These are phyloP conservation scores for Aspergillus diversus DNA, from an alignment of 495 filamentous ascomycete genomes.

Conservation along the genomic window DNA sequence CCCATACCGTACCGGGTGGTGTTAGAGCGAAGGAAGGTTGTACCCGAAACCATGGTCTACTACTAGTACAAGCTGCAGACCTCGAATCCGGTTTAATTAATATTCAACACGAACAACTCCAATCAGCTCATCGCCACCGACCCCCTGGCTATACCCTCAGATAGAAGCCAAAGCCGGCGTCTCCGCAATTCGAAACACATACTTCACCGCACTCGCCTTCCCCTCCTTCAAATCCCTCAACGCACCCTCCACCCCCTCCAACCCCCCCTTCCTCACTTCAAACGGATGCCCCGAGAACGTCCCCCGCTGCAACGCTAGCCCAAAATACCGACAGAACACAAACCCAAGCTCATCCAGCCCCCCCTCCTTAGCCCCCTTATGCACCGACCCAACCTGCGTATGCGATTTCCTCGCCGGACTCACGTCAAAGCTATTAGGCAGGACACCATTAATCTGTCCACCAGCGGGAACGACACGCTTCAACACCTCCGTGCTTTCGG, in stretches of 20 bases:
- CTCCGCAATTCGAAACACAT: conserved; percentile 68
- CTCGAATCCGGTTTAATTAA: no score
- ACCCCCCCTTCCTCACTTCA: conserved; percentile 61
- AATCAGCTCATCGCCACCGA: no score
- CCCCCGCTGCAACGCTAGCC: conserved; percentile 55
- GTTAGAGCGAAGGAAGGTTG: no score
- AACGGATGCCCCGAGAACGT: conserved; percentile 65
- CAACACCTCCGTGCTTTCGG: conserved; percentile 44
- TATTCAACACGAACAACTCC: no score
- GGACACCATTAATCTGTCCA: conserved; percentile 57
- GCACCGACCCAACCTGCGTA: conserved; percentile 28
- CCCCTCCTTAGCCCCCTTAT: conserved; percentile 41
- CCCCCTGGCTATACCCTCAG: no score
- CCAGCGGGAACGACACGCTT: conserved; percentile 26
- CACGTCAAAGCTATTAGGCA: conserved; percentile 43
- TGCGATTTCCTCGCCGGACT: conserved; percentile 13
- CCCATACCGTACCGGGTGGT: no score
- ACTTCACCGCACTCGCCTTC: conserved; percentile 67
- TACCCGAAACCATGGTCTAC: no score
- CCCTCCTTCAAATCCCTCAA: conserved; percentile 62
- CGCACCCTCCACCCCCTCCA: conserved; percentile 59
- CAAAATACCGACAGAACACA: conserved; percentile 57
- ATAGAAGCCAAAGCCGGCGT: conserved; percentile 42
- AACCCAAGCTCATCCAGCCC: conserved; percentile 54
- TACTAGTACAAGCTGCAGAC: no score